Base-by-base conservation (phyloP, 2,329 filamentous ascomycete genomes). In the Colletotrichum acutatum region DNA sequence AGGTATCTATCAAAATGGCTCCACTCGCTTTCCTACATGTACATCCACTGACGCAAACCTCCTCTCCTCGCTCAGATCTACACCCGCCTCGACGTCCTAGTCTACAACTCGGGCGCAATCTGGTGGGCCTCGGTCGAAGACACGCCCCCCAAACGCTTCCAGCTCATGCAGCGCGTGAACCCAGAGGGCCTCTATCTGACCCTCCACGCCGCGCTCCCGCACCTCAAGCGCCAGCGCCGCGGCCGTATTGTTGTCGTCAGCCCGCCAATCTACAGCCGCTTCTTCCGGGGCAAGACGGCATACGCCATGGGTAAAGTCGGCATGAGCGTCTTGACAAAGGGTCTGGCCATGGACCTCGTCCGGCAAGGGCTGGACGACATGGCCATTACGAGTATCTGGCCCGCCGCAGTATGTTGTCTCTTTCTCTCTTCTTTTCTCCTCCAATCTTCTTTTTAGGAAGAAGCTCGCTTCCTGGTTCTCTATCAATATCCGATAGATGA, bases 81-180 rank as follows among this genome's bases (percentile, higher is more conserved):
- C 77, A 87, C 87, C 56, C 88, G 88, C 26, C 84, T 97, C 4
- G 94, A 97, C 79, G 92, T 93, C 0, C 83, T 97, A 2, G 82
- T 97, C 61, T 97, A 97, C 85, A 97, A 97, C 80, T 91, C 92
- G 0, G 94, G 94, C 53, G 94, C 94, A 3, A 95, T 97, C 76
- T 97, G 92, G 92, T 96, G 94, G 94, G 89, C 92, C 0, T 88
- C 92, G 1, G 90, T 97, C 0, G 88, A 91, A 64, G 89, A 91
- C 59, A 96, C 94, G 0, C 92, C 93, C 0, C 84, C 93, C 75
- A 93, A 92, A 81, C 88, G 93, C n/a, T 75, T 94, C 83, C 90
- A 91, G 80, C 88, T 93, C 76, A 94, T 95, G 91, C 93, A 95
- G 82, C 85, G 86, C 73, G 90, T 95, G 74, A 95, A 95, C 77